phyloP scores from a whole-genome alignment of 257 asterid genomes.

The Eucommia ulmoides region DNA sequence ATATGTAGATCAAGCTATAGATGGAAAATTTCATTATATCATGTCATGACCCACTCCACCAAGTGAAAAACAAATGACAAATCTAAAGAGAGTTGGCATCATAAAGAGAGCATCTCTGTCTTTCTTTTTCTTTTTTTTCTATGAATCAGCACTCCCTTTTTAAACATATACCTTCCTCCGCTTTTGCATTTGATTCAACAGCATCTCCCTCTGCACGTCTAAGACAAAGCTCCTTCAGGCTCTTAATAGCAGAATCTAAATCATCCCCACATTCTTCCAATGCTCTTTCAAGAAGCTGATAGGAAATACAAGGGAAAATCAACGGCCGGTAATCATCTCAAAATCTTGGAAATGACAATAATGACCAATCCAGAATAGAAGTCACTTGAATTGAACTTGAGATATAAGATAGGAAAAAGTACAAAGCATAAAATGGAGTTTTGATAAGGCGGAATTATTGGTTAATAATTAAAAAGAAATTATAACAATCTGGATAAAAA shows the following conservation, averaged over 20 bases:
- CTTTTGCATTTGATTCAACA: slow-evolving; percentile 21
- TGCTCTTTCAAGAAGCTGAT: slow-evolving; percentile 54
- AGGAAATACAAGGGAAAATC: background rate
- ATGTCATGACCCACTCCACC: too few species aligned
- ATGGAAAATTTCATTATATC: background rate
- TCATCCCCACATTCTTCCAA: slow-evolving; percentile 42
- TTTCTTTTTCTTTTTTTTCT: too few species aligned
- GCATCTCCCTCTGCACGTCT: slow-evolving; percentile 20
- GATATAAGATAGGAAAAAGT: too few species aligned
- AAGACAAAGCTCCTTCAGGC: slow-evolving; percentile 35
- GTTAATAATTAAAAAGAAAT: too few species aligned
- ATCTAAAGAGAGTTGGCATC: background rate
- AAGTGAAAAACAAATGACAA: too few species aligned
- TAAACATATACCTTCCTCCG: slow-evolving; percentile 25
- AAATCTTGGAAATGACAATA: background rate
- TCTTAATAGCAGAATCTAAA: slow-evolving; percentile 40
- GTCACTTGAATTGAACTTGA: too few species aligned
- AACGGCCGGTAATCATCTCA: background rate
- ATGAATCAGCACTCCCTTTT: background rate
- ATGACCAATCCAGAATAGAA: background rate
- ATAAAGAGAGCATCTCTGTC: background rate
- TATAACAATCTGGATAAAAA: too few species aligned
- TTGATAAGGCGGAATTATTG: too few species aligned
- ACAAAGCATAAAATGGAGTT: too few species aligned
- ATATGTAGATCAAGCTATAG: background rate